These are phyloP conservation scores for Rhypophila decipiens DNA, from an alignment of 495 filamentous ascomycete genomes.

Conservation along the genomic window DNA sequence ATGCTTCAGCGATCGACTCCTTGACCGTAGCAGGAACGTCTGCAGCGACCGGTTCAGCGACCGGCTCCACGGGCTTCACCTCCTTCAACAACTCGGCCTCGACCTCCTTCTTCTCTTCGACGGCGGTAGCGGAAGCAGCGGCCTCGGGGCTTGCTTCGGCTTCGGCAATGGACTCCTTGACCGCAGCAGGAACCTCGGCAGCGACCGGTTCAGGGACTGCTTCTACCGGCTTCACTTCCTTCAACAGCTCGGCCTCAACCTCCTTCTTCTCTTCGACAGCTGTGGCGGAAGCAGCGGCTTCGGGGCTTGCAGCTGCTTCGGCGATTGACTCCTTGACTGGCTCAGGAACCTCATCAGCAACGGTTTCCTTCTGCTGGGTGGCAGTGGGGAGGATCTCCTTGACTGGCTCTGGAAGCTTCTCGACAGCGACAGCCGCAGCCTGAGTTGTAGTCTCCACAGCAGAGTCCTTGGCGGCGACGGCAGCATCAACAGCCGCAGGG, in stretches of 20 bases:
- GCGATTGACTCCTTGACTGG: constrained; percentile 68
- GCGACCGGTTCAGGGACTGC: constrained; percentile 34
- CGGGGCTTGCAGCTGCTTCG: constrained; percentile 56
- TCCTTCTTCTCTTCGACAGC: constrained; percentile 73
- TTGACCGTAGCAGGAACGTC: constrained; percentile 49
- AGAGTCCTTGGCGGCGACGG: background rate
- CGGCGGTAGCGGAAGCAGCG: constrained; percentile 57
- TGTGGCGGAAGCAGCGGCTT: constrained; percentile 61
- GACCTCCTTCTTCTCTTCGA: constrained; percentile 71
- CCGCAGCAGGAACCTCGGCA: constrained; percentile 35
- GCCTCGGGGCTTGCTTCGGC: constrained; percentile 65
- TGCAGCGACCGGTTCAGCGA: constrained; percentile 55
- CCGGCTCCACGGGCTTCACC: constrained; percentile 15
- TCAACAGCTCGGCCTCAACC: constrained; percentile 61
- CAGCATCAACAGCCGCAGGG: constrained; percentile 4
- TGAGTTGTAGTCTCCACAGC: constrained; percentile 11
- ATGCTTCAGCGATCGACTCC: too few species aligned
- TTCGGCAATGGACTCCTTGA: constrained; percentile 64
- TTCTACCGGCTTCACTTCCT: constrained; percentile 36
- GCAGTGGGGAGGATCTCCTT: constrained; percentile 29
- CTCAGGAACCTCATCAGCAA: constrained; percentile 46
- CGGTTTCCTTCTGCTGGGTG: constrained; percentile 12
- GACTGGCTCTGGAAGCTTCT: constrained; percentile 28
- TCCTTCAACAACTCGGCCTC: constrained; percentile 60
- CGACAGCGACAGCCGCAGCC: constrained; percentile 17